Evolutionary conservation across 192 early-diverging fungal genomes (phyloP).

Genomic region (Gonapodya sp.): DNA sequence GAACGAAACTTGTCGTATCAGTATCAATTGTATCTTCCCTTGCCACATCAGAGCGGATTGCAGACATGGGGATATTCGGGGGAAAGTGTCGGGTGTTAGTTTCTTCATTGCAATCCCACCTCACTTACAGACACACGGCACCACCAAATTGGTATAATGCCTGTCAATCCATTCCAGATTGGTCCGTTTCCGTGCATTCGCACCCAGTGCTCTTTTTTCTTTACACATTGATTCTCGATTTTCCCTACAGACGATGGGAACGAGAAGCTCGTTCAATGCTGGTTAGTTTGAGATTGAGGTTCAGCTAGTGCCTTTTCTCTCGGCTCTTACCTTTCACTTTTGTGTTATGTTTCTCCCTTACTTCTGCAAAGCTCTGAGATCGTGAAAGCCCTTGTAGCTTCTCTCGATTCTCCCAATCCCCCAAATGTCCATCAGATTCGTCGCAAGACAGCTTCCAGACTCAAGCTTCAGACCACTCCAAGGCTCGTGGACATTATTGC

Average conservation of each 20-base stretch:
- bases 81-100: too few species aligned
- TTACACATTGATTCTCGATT: not conserved
- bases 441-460: not conserved
- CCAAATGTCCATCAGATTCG: not conserved
- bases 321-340: not conserved
- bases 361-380: not conserved
- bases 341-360: too few species aligned
- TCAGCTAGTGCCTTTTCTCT: not conserved
- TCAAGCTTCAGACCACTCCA: slow-evolving; percentile 41
- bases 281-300: not conserved
- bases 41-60: too few species aligned
- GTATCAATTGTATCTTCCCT: too few species aligned
- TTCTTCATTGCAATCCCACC: too few species aligned
- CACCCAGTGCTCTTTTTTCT: too few species aligned
- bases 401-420: not conserved
- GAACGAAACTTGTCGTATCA: too few species aligned
- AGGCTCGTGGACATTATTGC: slow-evolving; percentile 96
- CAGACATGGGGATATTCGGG: too few species aligned
- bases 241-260: not conserved
- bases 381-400: not conserved
- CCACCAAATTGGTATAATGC: not conserved
- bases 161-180: not conserved
- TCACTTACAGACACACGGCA: too few species aligned
- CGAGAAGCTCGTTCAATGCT: not conserved
- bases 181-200: too few species aligned